A percentile compares a stretch with the other conserved stretches of the same genome.
Evolutionary conservation across 2,329 filamentous ascomycete genomes (phyloP).

Genomic region (Phyllosticta citrichinensis): DNA sequence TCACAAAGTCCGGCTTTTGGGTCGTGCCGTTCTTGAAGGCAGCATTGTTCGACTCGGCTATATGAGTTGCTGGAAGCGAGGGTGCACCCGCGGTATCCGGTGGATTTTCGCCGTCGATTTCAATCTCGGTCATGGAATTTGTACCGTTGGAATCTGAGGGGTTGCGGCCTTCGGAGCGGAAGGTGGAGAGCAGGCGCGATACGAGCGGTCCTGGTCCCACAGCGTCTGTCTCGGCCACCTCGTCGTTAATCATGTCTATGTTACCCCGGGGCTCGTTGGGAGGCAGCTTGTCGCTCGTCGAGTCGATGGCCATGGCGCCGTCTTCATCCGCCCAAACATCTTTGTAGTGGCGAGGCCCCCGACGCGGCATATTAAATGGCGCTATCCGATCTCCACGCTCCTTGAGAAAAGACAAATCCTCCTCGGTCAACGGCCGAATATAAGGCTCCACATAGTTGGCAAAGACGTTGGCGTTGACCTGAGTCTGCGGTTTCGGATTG

Average conservation of each 20-base stretch:
- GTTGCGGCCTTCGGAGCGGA: constrained; percentile 65
- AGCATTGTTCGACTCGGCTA: constrained; percentile 66
- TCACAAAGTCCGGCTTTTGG: constrained; percentile 69
- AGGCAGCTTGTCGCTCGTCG: constrained; percentile 56
- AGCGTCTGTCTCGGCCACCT: constrained; percentile 77
- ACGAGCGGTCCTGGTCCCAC: constrained; percentile 82
- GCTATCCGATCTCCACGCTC: constrained; percentile 77
- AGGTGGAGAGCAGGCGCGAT: constrained; percentile 65
- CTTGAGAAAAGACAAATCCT: constrained; percentile 85
- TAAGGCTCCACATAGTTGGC: constrained; percentile 87
- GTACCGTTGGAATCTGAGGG: constrained; percentile 43
- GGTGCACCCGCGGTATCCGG: constrained; percentile 26
- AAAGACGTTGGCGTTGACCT: constrained; percentile 90
- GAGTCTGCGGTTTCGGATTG: constrained; percentile 82
- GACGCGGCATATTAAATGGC: constrained; percentile 77
- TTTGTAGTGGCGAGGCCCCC: constrained; percentile 75
- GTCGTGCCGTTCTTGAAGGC: constrained; percentile 70
- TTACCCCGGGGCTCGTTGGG: constrained; percentile 75
- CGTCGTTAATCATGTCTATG: constrained; percentile 80
- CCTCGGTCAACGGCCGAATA: constrained; percentile 80
- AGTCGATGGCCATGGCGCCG: constrained; percentile 64
- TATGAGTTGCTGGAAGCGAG: constrained; percentile 62
- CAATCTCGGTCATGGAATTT: constrained; percentile 38
- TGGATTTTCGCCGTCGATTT: constrained; percentile 36
- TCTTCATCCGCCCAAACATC: constrained; percentile 95